phyloP scores from a whole-genome alignment of 2,329 filamentous ascomycete genomes.

The Fusarium transvaalense region DNA sequence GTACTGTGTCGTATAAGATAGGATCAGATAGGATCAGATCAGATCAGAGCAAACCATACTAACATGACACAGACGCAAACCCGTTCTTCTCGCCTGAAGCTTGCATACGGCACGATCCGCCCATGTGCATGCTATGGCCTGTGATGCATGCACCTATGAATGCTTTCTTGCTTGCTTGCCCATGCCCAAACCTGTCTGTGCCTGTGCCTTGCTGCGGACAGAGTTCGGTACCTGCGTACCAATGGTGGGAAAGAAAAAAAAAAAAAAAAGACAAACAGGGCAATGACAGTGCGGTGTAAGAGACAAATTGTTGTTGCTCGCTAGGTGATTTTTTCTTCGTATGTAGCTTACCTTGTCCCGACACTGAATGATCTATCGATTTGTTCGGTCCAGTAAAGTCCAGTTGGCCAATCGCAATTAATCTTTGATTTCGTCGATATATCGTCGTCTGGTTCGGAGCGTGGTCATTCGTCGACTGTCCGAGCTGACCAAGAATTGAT shows the following conservation, averaged over 20 bases:
- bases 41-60: neutral
- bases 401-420: conserved; percentile 13
- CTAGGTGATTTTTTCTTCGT: conserved; percentile 19
- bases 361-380: neutral
- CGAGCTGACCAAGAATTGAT: conserved; percentile 25
- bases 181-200: conserved; percentile 14
- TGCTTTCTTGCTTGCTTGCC: neutral
- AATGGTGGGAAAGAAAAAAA: conserved; percentile 23
- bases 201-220: conserved; percentile 22
- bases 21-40: neutral
- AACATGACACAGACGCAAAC: neutral
- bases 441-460: conserved; percentile 34
- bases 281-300: conserved; percentile 21
- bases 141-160: neutral
- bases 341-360: conserved; percentile 31
- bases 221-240: conserved; percentile 32
- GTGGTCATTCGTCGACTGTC: conserved; percentile 30
- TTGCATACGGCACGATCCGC: conserved; percentile 32
- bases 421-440: conserved; percentile 20
- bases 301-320: conserved; percentile 26
- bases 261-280: conserved; percentile 4
- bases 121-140: conserved; percentile 13
- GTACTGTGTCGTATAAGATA: neutral
- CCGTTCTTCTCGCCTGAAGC: conserved; percentile 34
- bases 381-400: neutral